Evolutionary conservation across 805 yeast genomes (phyloP), one percentile per base, ranked within the genome.

Genomic region (Teunomyces barrocoloradensis): DNA sequence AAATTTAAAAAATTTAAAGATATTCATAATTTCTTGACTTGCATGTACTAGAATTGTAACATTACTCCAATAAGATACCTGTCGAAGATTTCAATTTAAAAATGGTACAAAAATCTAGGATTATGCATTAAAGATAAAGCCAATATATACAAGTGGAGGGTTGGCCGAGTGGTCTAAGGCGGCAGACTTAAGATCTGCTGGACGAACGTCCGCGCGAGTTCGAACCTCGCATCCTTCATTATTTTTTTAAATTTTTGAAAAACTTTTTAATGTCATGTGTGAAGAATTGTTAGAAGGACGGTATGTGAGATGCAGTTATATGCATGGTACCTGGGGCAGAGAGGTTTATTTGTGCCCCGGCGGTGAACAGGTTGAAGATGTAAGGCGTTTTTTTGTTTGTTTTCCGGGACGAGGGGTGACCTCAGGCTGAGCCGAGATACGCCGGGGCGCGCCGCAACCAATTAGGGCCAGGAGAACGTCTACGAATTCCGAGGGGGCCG

Each of bases 161-260:
- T 68, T 71, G 76, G 75, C 76, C 76, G 76, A 71, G 76, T 70
- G 75, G 76, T 70, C 75, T 69, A 71, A 71, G 76, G 76, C 75
- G 76, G 75, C 66, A 65, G 76, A 71, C 76, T 71, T 71, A 71
- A 71, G 76, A 67, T 71, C 76, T 66, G 67, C 65, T 71, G 75
- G 76, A 68, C 73, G 58, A 53, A 52, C 66, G 73, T 69, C 77
- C 76, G 77, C 77, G 77, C 76, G 77, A 71, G 77, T 72, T 72
- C 77, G 77, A 72, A 72, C 73, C 77, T 70, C 77, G 76, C 75
- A 69, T 63, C 75, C 76, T 72, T 71, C 77, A 72, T 51, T 64
- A 66, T 64, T 52, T 61, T 64, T 52, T 15, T 10, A 12, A 11
- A 15, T 15, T 18, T 36, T 36, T 20, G 6, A 10, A 29, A 11